phyloP scores from a whole-genome alignment of 164 flowering plant genomes.

The Pachysandra terminalis region DNA sequence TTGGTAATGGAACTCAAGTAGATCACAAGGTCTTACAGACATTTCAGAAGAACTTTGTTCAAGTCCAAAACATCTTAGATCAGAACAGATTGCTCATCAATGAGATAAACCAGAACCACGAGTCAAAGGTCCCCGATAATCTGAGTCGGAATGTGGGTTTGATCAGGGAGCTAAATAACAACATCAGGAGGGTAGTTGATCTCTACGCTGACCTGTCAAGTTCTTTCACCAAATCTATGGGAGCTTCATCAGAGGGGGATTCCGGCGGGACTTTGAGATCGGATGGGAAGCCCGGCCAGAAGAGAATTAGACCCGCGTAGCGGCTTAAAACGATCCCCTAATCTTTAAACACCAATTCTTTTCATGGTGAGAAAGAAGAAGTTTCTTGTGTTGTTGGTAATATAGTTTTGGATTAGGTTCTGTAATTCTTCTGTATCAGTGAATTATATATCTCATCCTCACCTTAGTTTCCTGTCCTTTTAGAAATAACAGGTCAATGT shows the following conservation, averaged over 20 bases:
- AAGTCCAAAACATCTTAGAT: constrained; percentile 63
- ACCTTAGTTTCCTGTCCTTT: constrained; percentile 1
- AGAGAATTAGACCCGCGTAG: constrained; percentile 65
- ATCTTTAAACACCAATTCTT: not conserved
- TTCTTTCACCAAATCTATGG: constrained; percentile 58
- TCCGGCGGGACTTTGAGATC: constrained; percentile 52
- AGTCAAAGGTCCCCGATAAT: constrained; percentile 69
- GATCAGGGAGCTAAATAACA: constrained; percentile 81
- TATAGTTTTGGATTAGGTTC: constrained; percentile 2
- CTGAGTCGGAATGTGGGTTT: constrained; percentile 70
- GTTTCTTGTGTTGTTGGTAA: not conserved
- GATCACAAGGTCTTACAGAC: constrained; percentile 63
- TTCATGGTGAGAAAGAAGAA: not conserved
- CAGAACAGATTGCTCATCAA: constrained; percentile 76
- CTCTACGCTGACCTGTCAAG: constrained; percentile 70
- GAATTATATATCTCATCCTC: constrained; percentile 5
- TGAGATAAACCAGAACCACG: constrained; percentile 87
- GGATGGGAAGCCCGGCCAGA: constrained; percentile 57
- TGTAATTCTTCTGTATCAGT: constrained; percentile 12
- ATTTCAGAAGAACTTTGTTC: constrained; percentile 65
- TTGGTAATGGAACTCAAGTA: constrained; percentile 51
- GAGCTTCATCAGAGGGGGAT: constrained; percentile 69
- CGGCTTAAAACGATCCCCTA: not conserved
- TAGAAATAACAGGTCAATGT: constrained; percentile 21
- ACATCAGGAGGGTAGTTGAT: constrained; percentile 78